Base-by-base conservation (phyloP, 768 basidiomycete species). In the Amanita fuliginea region DNA sequence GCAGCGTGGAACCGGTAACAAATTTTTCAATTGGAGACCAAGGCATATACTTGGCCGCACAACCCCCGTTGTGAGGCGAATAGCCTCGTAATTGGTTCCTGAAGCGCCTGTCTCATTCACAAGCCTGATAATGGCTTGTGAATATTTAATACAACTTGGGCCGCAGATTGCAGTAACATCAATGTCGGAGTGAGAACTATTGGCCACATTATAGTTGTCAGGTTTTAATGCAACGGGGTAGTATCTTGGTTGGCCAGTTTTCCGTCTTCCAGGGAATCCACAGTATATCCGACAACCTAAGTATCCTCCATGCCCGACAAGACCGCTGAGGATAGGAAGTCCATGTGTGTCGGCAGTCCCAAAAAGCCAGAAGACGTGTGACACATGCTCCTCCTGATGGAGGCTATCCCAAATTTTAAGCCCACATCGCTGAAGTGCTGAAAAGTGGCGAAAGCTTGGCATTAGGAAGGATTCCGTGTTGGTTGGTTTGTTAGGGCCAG, bases 1-100 rank as follows among this genome's bases (percentile, higher is more conserved):
- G 21, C 59, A 62, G 0, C 42, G 24, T 0, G 71, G 72, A 3
- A 71, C 46, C 0, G 58, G 56, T 7, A 72, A 59, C 0, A 46
- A 59, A 3, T 22, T 43, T 0, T 36, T 19, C 0, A 42, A 42
- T 0, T 40, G 16, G 7, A 76, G 55, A 1, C 67, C 68, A 13
- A 56, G 56, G 18, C 75, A 62, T 8, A 76, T 58, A 1, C 56
- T 64, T 0, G 67, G 65, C 33, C 66, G 67, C 0, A 46, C 57
- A 9, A 73, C 57, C 0, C 71, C 71, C 1, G 67, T 71, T 3
- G 58, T 55, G 1, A 60, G 56, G 0, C 67, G 63, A 3, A 40
- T 28, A 1, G 49, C 33, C 16, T 60, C 48, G 46, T 62, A 72
- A 24, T 53, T 46, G 22, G 52, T 45, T 46, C 18, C 22, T 22